Evolutionary conservation across 2,329 filamentous ascomycete species (phyloP), one percentile per base, ranked within the genome.

Genomic region (Sclerotinia subarctica): DNA sequence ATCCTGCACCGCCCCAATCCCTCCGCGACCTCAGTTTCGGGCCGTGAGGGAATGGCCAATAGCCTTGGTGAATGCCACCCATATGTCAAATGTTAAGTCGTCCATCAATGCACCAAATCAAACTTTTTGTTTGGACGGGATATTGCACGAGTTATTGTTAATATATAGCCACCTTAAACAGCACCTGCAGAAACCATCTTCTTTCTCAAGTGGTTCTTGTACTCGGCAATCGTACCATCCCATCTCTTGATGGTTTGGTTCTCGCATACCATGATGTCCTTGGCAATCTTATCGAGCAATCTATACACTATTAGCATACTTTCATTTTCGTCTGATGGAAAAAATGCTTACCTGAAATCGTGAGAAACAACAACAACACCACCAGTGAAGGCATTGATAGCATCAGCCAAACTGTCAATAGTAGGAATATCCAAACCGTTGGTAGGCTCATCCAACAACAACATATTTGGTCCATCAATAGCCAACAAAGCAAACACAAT

Each of bases 351-450:
- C 93, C 93, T 90, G 88, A 99, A 99, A 81, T 99, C 95, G 91
- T 99, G 95, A 76, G 91, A 96, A 68, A 99, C 95, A 72, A 98
- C 94, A 66, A 98, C 92, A 64, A 98, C 94, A 90, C 96, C 95
- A 77, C 95, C 95, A 73, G 88, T 94, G 70, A 77, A 99, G 69
- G 93, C 90, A 78, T 98, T 96, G 83, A 99, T 99, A 76, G 95
- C 95, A 78, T 99, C 94, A 3, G 95, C 96, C 82, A 99, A 82
- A 82, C 90, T 94, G 84, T 99, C 95, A 77, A 99, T 99, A 66
- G 95, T 98, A 42, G 95, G 94, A 73, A 99, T 99, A 86, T 99
- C 95, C 72, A 99, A 85, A 87, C 95, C 95, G 89, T 99, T 99
- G 79, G 95, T 99, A 80, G 95, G 96, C 84, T 99, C 95, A 83